phyloP scores from a whole-genome alignment of 129 eudicot species.

The Pulicaria dysenterica region DNA sequence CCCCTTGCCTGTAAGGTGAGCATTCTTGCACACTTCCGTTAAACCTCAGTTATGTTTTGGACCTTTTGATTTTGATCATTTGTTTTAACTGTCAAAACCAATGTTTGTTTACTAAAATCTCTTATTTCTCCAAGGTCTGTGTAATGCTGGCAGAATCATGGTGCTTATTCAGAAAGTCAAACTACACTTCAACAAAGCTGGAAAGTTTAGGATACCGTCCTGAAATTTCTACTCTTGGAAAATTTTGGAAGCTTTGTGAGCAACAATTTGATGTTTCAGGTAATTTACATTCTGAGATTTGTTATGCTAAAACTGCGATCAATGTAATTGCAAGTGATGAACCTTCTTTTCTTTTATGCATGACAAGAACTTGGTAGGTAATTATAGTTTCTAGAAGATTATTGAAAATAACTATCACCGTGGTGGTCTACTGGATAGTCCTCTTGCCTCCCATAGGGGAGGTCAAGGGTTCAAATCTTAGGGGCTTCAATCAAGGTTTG shows the following conservation, averaged over 20 bases:
- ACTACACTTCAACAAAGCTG: constrained; percentile 64
- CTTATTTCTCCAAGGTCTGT: constrained; percentile 63
- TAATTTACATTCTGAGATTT: constrained; percentile 29
- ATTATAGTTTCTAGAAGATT: too few species aligned
- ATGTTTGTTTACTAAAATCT: constrained; percentile 26
- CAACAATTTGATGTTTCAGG: constrained; percentile 76
- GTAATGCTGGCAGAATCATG: constrained; percentile 78
- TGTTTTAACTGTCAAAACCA: constrained; percentile 13
- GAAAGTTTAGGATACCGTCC: constrained; percentile 76
- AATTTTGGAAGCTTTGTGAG: constrained; percentile 80
- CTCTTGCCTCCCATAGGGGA: too few species aligned
- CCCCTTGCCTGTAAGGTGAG: constrained; percentile 80
- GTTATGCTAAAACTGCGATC: constrained; percentile 1
- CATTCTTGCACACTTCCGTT: background rate
- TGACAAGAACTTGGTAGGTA: constrained; percentile 19
- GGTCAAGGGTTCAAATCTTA: too few species aligned
- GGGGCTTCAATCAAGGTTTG: too few species aligned
- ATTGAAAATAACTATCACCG: too few species aligned
- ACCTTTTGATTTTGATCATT: background rate
- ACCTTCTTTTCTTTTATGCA: background rate
- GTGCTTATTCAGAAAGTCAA: constrained; percentile 70
- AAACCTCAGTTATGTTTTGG: background rate
- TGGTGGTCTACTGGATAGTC: too few species aligned
- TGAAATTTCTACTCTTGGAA: constrained; percentile 50
- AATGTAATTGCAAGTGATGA: background rate